Evolutionary conservation across 2,329 filamentous ascomycete genomes (phyloP).

Genomic region (Beauveria australis): DNA sequence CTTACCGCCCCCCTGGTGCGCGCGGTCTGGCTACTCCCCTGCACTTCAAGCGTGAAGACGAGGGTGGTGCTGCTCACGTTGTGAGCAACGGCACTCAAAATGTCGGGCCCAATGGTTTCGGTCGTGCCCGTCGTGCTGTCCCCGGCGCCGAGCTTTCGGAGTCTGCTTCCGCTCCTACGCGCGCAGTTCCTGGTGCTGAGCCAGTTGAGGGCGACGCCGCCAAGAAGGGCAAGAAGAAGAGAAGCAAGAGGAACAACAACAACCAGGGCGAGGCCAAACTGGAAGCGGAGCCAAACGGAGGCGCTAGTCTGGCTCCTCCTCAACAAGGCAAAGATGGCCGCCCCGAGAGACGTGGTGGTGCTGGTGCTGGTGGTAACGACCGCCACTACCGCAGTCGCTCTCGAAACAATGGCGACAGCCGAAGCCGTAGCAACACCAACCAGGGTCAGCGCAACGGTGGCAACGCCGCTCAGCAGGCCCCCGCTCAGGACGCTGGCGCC

Average conservation of each 20-base stretch:
- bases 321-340: conserved; percentile 42
- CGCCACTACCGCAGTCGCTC: conserved; percentile 50
- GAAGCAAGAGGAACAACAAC: conserved; percentile 59
- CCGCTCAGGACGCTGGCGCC: conserved; percentile 32
- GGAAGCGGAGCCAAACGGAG: conserved; percentile 35
- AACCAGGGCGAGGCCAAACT: conserved; percentile 52
- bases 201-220: conserved; percentile 62
- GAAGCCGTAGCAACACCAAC: conserved; percentile 44
- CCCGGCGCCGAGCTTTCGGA: conserved; percentile 76
- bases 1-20: conserved; percentile 90
- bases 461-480: conserved; percentile 17
- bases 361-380: conserved; percentile 17
- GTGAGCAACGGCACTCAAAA: conserved; percentile 69
- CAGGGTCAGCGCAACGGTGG: conserved; percentile 24
- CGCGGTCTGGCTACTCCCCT: conserved; percentile 82
- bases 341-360: conserved; percentile 53
- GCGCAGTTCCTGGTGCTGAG: conserved; percentile 56
- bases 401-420: conserved; percentile 39
- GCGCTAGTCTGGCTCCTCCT: conserved; percentile 41
- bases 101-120: conserved; percentile 73
- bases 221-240: conserved; percentile 98
- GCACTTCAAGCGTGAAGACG: conserved; percentile 95
- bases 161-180: conserved; percentile 58
- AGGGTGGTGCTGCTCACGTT: conserved; percentile 83
- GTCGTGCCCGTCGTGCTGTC: conserved; percentile 63